Conservation (phyloP, 164 flowering plant genomes). For the Liquidambar formosana region DNA sequence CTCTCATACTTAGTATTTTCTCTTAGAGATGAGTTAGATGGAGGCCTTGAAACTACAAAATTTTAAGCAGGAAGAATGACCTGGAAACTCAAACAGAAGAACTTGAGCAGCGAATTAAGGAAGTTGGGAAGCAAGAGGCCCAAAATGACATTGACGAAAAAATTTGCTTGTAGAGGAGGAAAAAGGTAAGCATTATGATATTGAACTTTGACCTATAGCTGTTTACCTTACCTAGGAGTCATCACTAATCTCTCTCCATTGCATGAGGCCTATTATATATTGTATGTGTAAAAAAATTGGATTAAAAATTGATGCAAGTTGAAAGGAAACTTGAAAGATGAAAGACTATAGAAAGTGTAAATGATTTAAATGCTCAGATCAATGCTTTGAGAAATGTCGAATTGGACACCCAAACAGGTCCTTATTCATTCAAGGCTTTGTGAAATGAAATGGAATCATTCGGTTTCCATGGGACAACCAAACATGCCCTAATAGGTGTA, state of each 20-base stretch:
- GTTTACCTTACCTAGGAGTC: too few relatives aligned
- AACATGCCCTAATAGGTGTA: too few relatives aligned
- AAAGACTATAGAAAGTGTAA: not conserved
- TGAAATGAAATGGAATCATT: too few relatives aligned
- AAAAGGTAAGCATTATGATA: conserved; percentile 3
- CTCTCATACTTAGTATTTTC: not conserved
- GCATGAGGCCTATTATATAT: too few relatives aligned
- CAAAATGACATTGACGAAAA: conserved; percentile 2
- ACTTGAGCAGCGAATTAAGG: conserved; percentile 12
- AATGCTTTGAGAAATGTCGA: not conserved
- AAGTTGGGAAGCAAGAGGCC: conserved; percentile 16
- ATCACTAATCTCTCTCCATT: too few relatives aligned
- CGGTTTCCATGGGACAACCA: too few relatives aligned
- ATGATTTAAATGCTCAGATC: not conserved
- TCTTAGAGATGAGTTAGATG: conserved; percentile 2
- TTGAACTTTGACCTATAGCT: too few relatives aligned
- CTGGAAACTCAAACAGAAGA: conserved; percentile 12
- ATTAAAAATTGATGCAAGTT: conserved; percentile 7
- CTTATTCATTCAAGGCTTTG: too few relatives aligned
- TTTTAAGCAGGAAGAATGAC: conserved; percentile 3
- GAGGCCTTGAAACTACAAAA: conserved; percentile 3
- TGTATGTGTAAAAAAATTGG: not conserved
- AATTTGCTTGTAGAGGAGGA: conserved; percentile 8
- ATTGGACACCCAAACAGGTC: too few relatives aligned
- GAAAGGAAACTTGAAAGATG: too few relatives aligned